These are phyloP conservation scores for Hygrocybe punicea DNA, from an alignment of 768 basidiomycete species.

Conservation along the genomic window DNA sequence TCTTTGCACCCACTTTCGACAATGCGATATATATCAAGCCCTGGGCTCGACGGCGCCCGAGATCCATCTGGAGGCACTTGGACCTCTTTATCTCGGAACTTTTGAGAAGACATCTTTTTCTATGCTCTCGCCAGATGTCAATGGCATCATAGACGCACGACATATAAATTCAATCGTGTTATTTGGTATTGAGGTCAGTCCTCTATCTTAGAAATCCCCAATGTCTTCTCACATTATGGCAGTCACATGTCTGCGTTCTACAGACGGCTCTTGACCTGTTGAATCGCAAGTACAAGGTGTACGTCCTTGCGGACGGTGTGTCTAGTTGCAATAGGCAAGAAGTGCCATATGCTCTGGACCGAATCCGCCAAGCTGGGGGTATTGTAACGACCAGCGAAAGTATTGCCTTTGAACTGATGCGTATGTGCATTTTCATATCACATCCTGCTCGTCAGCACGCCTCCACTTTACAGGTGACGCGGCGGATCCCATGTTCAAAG, in stretches of 20 bases:
- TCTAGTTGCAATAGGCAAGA: conserved; percentile 81
- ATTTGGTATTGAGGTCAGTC: conserved; percentile 81
- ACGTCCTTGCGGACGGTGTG: conserved; percentile 80
- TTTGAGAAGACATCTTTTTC: conserved; percentile 81
- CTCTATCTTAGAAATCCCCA: background rate
- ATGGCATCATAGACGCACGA: conserved; percentile 45
- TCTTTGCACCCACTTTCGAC: background rate
- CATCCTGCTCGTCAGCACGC: background rate
- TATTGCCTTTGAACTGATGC: conserved; percentile 72
- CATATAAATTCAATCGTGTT: conserved; percentile 64
- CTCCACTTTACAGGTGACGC: conserved; percentile 43
- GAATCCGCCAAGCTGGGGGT: conserved; percentile 71
- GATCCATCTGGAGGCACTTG: conserved; percentile 54
- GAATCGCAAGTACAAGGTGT: conserved; percentile 41
- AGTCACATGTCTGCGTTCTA: conserved; percentile 88
- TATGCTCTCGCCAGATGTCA: conserved; percentile 74
- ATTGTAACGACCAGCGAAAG: conserved; percentile 80
- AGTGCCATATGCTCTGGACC: conserved; percentile 67
- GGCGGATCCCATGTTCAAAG: conserved; percentile 60
- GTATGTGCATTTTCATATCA: conserved; percentile 6
- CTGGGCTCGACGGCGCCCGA: conserved; percentile 67
- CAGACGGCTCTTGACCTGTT: conserved; percentile 77
- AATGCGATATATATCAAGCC: conserved; percentile 37
- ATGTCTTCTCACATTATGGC: conserved; percentile 6
- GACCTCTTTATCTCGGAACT: conserved; percentile 54